Conservation (phyloP, 768 basidiomycete genomes). For the Trametes cinnabarina region DNA sequence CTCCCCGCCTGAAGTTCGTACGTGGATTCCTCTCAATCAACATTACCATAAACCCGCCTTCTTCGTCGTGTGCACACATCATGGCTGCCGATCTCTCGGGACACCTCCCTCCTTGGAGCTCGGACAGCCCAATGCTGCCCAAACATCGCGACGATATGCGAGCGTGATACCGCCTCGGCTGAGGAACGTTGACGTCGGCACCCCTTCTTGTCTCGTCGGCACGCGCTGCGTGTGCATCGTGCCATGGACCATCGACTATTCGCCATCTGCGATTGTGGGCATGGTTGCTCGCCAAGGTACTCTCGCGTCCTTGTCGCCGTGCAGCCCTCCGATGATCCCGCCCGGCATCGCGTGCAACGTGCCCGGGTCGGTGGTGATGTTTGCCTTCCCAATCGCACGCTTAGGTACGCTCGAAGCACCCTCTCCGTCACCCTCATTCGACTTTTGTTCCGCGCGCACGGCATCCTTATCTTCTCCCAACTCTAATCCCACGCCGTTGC, state of each 20-base stretch:
- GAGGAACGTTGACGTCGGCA: constrained; percentile 3
- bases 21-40: background rate
- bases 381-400: background rate
- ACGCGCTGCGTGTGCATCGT: background rate
- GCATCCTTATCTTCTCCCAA: background rate
- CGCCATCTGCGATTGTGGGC: background rate
- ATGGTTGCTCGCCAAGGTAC: background rate
- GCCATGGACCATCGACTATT: background rate
- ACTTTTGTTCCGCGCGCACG: background rate
- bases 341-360: background rate
- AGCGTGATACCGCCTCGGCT: background rate
- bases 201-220: constrained; percentile 6
- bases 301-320: background rate
- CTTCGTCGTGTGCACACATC: background rate
- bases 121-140: background rate
- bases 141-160: background rate
- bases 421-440: background rate
- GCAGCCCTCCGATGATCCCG: background rate
- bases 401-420: background rate
- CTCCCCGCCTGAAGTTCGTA: background rate
- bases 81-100: constrained; percentile 4
- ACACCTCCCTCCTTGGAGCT: background rate
- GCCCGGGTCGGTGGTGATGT: background rate
- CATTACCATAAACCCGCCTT: too few relatives aligned
- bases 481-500: background rate